Base-by-base conservation (phyloP, 345 rosid genomes). In the Salix arbutifolia region DNA sequence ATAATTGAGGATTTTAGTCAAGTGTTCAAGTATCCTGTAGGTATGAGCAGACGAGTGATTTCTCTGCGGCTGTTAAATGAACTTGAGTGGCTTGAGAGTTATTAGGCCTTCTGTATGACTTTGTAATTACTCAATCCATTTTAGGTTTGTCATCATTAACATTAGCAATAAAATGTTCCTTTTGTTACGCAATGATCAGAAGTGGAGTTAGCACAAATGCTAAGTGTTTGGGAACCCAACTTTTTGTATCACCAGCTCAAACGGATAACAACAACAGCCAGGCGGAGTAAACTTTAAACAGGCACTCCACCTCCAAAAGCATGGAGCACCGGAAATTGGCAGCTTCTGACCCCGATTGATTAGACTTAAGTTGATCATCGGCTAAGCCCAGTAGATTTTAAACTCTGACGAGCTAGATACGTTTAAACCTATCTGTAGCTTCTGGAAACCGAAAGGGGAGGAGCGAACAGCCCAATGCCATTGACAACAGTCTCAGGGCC, bases 141-240 rank as follows among this genome's bases (percentile, higher is more conserved):
- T 58, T 23, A 58, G 28, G 64, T 58, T 58, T 58, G 9, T 23
- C 64, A n/a, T 23, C 4, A 60, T 31, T 16, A 4, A 53, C 33
- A 17, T n/a, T 25, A 44, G 40, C 25, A 26, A 61, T 56, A 35
- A 58, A 23, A n/a, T 58, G 26, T 10, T 10, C 26, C n/a, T 23
- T 8, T 74, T 70, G 35, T 74, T n/a, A 69, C 17, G 58, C 68
- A 65, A 76, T 52, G 64, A 25, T 76, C n/a, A 31, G 38, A 67
- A 44, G 16, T 62, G 44, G 53, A 18, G 58, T 52, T 6, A 18
- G n/a, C 71, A 33, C 68, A 38, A 11, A 71, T 74, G 38, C 38
- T 26, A 13, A 37, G n/a, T 23, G 38, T 3, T 13, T 19, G 44
- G 44, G 42, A 56, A 7, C 67, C 18, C 17, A 21, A 70, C 31